Evolutionary conservation across 1,284 basidiomycete species (phyloP), one percentile per base, ranked within the genome.

Genomic region (Cryptococcus sp.): DNA sequence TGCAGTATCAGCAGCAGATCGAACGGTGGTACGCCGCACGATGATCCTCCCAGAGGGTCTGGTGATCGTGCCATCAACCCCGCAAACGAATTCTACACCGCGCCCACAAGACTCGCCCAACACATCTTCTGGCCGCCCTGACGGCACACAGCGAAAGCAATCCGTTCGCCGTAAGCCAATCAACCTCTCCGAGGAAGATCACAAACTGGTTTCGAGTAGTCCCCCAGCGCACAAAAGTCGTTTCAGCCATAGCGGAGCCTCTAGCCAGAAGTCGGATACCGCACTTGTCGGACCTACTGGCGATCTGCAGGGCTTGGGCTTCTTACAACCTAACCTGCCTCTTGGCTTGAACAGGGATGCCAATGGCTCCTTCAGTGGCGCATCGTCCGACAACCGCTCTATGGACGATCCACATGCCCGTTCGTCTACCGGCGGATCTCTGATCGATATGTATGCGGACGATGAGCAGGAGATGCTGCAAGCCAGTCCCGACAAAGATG

Each of bases 81-180:
- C 64, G 5, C 46, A 42, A 40, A 47, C 50, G 16, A 45, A 19
- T 45, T 45, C 23, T 42, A 44, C 46, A 19, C 51, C 57, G 45
- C 39, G 31, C 16, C 31, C 53, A 38, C 41, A 46, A 22, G 53
- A 54, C 49, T 53, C 58, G 41, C 53, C 42, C 25, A 61, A 62
- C 15, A 40, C 50, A 17, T 13, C 42, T 40, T 52, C 50, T 16
- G 38, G 44, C 11, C 42, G 40, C 47, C 54, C 31, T 16, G 51
- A 25, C n/a, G 40, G 19, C 49, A 56, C 41, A 50, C 53, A 46
- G 13, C 64, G 71, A 17, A 69, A 72, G 46, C 62, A 57, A 19
- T 71, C 70, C 4, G 66, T 75, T 58, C 68, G 71, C 48, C 62
- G 75, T 16, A 77, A 77, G 63, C 75, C 75, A 0, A 47, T 77